Conservation (phyloP, 1,284 basidiomycete genomes). For the Puccinia horiana region DNA sequence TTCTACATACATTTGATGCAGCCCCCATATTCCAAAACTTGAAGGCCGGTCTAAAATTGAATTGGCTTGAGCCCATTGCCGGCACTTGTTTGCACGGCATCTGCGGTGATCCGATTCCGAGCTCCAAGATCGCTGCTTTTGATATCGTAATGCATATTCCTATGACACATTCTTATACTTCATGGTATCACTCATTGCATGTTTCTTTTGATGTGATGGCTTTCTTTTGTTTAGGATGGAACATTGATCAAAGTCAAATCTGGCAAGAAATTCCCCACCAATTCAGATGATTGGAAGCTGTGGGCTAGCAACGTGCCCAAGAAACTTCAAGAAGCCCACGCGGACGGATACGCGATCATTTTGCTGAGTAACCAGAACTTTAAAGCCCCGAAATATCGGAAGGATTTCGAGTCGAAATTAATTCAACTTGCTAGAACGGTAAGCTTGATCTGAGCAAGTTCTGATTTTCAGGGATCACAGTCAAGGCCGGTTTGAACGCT, state of each 20-base stretch:
- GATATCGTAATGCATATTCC: conserved; percentile 27
- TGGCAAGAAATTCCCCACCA: conserved; percentile 62
- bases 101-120: conserved; percentile 33
- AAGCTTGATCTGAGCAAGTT: conserved; percentile 54
- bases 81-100: conserved; percentile 39
- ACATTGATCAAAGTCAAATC: conserved; percentile 73
- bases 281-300: conserved; percentile 70
- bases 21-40: conserved; percentile 41
- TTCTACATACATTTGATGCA: background rate
- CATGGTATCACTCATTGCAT: background rate
- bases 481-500: background rate
- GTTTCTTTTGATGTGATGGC: background rate
- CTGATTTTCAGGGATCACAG: conserved; percentile 2
- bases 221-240: conserved; percentile 64
- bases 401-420: conserved; percentile 75
- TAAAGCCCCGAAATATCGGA: conserved; percentile 64
- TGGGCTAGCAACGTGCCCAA: conserved; percentile 70
- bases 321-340: conserved; percentile 67
- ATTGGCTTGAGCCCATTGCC: conserved; percentile 35
- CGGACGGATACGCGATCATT: conserved; percentile 65
- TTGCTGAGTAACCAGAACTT: conserved; percentile 30
- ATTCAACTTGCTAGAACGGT: conserved; percentile 70
- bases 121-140: conserved; percentile 44
- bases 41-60: conserved; percentile 24
- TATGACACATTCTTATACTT: background rate